phyloP scores from a whole-genome alignment of 1,139 yeast genomes.

The Yamadazyma mexicana region DNA sequence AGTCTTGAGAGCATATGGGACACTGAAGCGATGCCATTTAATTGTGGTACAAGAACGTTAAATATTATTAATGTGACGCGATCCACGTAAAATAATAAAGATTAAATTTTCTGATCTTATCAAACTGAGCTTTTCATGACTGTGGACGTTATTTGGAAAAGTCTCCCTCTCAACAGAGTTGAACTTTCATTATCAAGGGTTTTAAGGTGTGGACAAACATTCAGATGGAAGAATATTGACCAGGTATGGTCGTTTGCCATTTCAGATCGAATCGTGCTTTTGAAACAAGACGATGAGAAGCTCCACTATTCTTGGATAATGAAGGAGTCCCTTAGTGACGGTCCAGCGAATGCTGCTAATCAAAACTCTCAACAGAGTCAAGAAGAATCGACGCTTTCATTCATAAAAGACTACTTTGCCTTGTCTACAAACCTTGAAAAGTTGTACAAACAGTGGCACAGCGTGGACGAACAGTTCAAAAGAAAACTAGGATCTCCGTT shows the following conservation, averaged over 20 bases:
- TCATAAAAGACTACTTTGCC: conserved; percentile 70
- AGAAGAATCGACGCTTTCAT: conserved; percentile 27
- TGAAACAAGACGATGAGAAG: conserved; percentile 45
- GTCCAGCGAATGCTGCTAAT: no score
- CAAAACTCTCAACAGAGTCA: neutral
- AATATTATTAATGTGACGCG: no score
- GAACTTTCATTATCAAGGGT: conserved; percentile 71
- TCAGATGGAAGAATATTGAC: conserved; percentile 64
- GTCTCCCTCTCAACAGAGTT: conserved; percentile 20
- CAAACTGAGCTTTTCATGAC: conserved; percentile 24
- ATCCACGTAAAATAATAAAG: no score
- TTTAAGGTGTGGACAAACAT: conserved; percentile 86
- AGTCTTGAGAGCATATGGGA: conserved; percentile 35
- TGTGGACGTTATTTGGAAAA: conserved; percentile 27
- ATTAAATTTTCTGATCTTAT: no score
- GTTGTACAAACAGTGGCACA: conserved; percentile 64
- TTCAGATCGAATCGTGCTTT: conserved; percentile 47
- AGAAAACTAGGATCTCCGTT: conserved; percentile 34
- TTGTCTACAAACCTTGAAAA: conserved; percentile 53
- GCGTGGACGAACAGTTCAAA: conserved; percentile 49
- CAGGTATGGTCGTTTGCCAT: conserved; percentile 62
- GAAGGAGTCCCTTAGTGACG: no score
- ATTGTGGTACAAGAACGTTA: no score
- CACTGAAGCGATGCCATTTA: conserved; percentile 26
- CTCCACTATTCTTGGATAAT: conserved; percentile 34